A percentile compares a stretch with the other conserved stretches of the same genome.
Evolutionary conservation across 306 rosid species (phyloP).

Genomic region (Dalbergia cultrata): DNA sequence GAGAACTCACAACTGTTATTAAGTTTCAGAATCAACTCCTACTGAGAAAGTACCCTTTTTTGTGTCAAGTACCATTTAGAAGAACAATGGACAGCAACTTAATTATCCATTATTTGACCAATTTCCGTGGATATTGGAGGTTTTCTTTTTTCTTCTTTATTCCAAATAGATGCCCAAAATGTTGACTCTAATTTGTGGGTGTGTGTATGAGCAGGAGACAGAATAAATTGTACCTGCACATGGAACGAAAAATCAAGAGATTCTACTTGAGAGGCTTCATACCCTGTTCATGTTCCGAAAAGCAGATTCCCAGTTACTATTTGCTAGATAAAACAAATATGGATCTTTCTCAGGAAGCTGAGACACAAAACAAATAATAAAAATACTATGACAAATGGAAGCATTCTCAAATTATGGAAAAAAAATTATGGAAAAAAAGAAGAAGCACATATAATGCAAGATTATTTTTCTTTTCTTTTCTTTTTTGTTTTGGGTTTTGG

Average conservation of each 20-base stretch:
- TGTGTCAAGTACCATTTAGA: background rate
- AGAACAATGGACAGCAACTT: background rate
- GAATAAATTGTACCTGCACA: conserved; percentile 43
- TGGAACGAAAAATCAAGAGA: conserved; percentile 32
- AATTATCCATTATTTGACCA: conserved; percentile 28
- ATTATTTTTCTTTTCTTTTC: background rate
- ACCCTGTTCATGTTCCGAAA: conserved; percentile 55
- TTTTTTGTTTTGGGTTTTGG: background rate
- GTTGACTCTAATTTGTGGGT: conserved; percentile 8
- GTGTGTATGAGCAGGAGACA: conserved; percentile 1
- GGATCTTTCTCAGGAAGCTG: conserved; percentile 44
- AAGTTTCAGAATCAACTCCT: conserved; percentile 11
- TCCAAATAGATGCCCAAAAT: conserved; percentile 19
- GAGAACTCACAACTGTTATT: background rate
- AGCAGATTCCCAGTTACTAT: conserved; percentile 35
- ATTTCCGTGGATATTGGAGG: conserved; percentile 14
- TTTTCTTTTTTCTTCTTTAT: background rate
- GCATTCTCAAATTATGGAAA: too few species aligned
- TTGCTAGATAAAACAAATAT: conserved; percentile 35
- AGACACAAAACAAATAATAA: conserved; percentile 38
- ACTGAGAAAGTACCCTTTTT: conserved; percentile 4
- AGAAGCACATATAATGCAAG: conserved; percentile 22
- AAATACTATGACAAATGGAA: background rate
- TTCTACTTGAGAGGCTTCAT: conserved; percentile 74
- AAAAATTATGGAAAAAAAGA: too few species aligned